Evolutionary conservation across 192 early-diverging fungal genomes (phyloP).

Genomic region (Linnemannia zychae): DNA sequence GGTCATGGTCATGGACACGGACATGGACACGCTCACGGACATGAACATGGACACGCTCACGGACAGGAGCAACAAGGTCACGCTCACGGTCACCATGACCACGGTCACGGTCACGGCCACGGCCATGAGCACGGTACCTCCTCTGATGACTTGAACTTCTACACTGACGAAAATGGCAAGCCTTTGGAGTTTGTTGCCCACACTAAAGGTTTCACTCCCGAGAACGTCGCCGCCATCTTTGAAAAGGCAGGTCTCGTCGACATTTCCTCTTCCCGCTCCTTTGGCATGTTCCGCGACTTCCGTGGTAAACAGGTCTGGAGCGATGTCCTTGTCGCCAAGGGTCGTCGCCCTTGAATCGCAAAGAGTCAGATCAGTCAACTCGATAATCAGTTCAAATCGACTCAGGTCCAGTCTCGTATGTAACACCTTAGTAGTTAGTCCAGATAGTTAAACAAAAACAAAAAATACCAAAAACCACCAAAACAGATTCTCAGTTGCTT

Average conservation of each 20-base stretch:
- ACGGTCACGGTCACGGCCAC: not conserved
- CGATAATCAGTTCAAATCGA: no score
- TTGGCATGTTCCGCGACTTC: conserved; percentile 9
- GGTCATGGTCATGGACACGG: conserved; percentile 13
- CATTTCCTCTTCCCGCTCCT: conserved; percentile 2
- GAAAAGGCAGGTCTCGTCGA: conserved; percentile 41
- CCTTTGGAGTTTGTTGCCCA: conserved; percentile 32
- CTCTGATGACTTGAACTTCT: no score
- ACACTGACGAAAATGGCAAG: conserved; percentile 31
- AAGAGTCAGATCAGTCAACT: no score
- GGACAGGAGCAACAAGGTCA: conserved; percentile 17
- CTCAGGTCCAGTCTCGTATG: no score
- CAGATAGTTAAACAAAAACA: no score
- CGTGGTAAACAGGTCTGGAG: conserved; percentile 24
- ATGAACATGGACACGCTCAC: conserved; percentile 6
- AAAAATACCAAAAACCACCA: no score
- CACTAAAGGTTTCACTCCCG: conserved; percentile 28
- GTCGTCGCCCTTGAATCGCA: conserved; percentile 31
- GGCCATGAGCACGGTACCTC: no score
- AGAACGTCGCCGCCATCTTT: conserved; percentile 7
- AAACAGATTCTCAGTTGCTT: no score
- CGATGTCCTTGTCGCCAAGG: conserved; percentile 37
- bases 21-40: conserved; percentile 16
- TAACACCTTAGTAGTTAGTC: no score
- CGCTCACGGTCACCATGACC: not conserved